Conservation (phyloP, 192 early-diverging fungal genomes). For the Backusella liffmaniae region DNA sequence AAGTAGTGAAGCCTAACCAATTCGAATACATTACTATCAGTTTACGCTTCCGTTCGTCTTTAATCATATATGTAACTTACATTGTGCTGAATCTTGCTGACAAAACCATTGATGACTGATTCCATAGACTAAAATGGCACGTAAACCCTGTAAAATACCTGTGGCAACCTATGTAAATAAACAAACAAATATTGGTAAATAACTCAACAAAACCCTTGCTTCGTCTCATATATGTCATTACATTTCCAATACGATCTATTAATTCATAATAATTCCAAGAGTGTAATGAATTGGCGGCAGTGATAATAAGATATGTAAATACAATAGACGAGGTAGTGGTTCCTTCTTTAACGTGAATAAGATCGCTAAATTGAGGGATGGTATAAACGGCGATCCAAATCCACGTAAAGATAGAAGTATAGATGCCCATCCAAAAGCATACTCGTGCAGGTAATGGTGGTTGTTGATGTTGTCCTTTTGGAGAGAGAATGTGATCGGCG, state of each 20-base stretch:
- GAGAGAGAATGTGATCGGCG: conserved; percentile 50
- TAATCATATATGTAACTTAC: conserved; percentile 19
- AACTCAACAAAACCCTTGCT: background rate
- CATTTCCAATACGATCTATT: conserved; percentile 49
- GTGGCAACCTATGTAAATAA: conserved; percentile 39
- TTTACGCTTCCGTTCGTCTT: background rate
- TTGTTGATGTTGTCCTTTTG: conserved; percentile 18
- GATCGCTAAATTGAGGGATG: conserved; percentile 47
- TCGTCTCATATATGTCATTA: conserved; percentile 13
- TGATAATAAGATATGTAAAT: conserved; percentile 37
- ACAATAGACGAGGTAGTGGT: background rate
- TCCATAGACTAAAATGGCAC: conserved; percentile 57
- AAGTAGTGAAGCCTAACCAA: conserved; percentile 44
- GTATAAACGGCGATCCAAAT: conserved; percentile 52
- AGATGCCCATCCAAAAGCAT: conserved; percentile 49
- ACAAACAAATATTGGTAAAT: background rate
- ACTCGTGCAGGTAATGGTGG: conserved; percentile 49
- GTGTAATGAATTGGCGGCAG: conserved; percentile 45
- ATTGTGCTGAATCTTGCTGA: conserved; percentile 47
- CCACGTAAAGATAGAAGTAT: conserved; percentile 38
- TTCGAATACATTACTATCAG: background rate
- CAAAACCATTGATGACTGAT: conserved; percentile 58
- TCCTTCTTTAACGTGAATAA: conserved; percentile 24
- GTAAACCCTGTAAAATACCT: conserved; percentile 52
- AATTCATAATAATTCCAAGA: conserved; percentile 56